Evolutionary conservation across 176 grass and related monocot species (phyloP).

Genomic region (Eremochloa ophiuroides): DNA sequence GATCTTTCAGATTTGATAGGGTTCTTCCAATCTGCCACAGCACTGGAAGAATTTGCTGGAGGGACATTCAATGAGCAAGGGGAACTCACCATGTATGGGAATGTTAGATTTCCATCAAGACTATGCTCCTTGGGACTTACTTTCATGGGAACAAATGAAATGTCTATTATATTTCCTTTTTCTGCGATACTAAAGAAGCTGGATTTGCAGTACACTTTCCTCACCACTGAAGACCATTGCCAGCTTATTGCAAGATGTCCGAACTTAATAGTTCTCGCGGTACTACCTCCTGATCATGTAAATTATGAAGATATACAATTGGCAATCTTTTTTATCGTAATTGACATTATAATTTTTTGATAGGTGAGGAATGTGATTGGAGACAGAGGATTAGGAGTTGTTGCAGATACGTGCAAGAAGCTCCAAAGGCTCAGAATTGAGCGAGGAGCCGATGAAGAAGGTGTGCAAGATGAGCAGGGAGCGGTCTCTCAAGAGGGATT

Average conservation of each 20-base stretch:
- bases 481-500: conserved; percentile 70
- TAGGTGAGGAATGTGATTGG: conserved; percentile 91
- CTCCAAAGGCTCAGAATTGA: conserved; percentile 76
- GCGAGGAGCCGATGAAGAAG: conserved; percentile 80
- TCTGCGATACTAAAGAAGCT: conserved; percentile 74
- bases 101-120: conserved; percentile 52
- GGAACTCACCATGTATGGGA: conserved; percentile 37
- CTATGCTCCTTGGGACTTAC: conserved; percentile 60
- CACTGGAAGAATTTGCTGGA: conserved; percentile 74
- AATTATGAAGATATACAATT: not conserved
- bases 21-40: conserved; percentile 47
- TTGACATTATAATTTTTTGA: not conserved
- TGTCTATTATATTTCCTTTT: conserved; percentile 56
- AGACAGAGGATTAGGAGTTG: conserved; percentile 76
- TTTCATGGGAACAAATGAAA: conserved; percentile 75
- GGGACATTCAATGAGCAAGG: conserved; percentile 56
- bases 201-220: conserved; percentile 78
- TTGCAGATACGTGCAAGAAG: conserved; percentile 80
- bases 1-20: conserved; percentile 61
- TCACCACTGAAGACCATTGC: conserved; percentile 84
- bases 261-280: conserved; percentile 79
- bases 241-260: conserved; percentile 77
- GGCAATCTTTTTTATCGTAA: not conserved
- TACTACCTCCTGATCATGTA: conserved; percentile 16
- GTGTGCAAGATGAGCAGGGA: conserved; percentile 73